phyloP scores from a whole-genome alignment of 75 land plant species.

The Chamaecyparis obtusa region DNA sequence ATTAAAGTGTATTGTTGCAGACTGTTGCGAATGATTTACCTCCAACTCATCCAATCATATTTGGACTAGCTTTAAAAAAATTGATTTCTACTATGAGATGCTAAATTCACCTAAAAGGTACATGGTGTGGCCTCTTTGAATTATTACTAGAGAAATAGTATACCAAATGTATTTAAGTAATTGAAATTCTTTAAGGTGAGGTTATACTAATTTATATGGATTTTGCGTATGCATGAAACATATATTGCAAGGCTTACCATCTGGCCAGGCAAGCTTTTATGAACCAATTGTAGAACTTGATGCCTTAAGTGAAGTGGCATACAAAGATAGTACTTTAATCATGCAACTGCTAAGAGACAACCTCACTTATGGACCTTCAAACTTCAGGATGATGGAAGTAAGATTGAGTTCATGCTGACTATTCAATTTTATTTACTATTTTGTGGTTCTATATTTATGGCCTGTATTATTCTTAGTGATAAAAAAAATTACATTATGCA shows the following conservation, averaged over 20 bases:
- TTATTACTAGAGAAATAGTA: neutral
- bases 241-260: slow-evolving; percentile 43
- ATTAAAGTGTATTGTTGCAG: neutral
- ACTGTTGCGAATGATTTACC: slow-evolving; percentile 44
- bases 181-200: neutral
- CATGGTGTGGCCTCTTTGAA: neutral
- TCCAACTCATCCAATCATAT: slow-evolving; percentile 49
- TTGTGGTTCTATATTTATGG: too few species aligned
- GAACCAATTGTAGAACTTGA: too few species aligned
- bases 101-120: slow-evolving; percentile 54
- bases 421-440: too few species aligned
- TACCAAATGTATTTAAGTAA: neutral
- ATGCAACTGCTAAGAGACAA: too few species aligned
- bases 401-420: too few species aligned
- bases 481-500: too few species aligned
- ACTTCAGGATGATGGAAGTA: too few species aligned
- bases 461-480: too few species aligned
- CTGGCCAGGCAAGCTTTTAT: too few species aligned
- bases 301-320: too few species aligned
- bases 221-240: neutral
- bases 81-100: slow-evolving; percentile 55
- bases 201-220: neutral
- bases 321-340: too few species aligned
- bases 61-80: slow-evolving; percentile 57
- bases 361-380: too few species aligned